A percentile compares a stretch with the other conserved stretches of the same genome.
Conservation (phyloP, 2,329 filamentous ascomycete genomes). For the Trichoderma simmonsii region DNA sequence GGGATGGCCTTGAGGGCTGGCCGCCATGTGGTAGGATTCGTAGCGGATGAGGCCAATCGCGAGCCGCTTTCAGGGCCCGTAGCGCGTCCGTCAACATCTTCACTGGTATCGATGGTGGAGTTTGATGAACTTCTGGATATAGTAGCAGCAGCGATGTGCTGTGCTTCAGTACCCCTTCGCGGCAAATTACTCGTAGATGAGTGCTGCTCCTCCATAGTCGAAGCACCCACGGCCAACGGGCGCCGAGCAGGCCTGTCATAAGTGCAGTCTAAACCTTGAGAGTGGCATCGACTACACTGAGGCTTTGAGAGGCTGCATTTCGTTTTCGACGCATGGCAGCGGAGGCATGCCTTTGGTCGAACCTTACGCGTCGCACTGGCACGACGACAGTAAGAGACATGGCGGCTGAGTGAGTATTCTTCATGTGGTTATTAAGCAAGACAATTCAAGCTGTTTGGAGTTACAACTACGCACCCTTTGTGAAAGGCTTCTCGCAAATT, state of each 20-base stretch:
- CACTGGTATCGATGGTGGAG: not conserved
- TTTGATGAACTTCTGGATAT: not conserved
- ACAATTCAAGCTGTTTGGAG: not conserved
- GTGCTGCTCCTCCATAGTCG: not conserved
- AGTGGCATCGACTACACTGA: not conserved
- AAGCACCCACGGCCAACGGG: not conserved
- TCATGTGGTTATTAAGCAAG: not conserved
- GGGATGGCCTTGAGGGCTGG: not conserved
- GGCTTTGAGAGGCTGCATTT: not conserved
- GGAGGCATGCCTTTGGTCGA: not conserved
- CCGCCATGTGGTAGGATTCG: not conserved
- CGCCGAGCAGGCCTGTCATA: not conserved
- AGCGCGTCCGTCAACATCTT: not conserved
- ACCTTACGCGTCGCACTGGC: not conserved
- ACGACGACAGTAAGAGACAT: slow-evolving; percentile 1
- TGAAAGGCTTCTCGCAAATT: not conserved
- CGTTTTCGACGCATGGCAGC: not conserved
- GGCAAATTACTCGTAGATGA: not conserved
- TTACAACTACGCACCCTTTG: not conserved
- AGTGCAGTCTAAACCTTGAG: not conserved
- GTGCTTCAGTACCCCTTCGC: not conserved
- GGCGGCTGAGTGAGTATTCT: not conserved
- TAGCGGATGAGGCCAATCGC: too few species aligned
- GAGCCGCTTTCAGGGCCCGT: not conserved
- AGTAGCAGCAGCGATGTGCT: not conserved